These are phyloP conservation scores for Boletus insuetus DNA, from an alignment of 768 basidiomycete species.

Conservation along the genomic window DNA sequence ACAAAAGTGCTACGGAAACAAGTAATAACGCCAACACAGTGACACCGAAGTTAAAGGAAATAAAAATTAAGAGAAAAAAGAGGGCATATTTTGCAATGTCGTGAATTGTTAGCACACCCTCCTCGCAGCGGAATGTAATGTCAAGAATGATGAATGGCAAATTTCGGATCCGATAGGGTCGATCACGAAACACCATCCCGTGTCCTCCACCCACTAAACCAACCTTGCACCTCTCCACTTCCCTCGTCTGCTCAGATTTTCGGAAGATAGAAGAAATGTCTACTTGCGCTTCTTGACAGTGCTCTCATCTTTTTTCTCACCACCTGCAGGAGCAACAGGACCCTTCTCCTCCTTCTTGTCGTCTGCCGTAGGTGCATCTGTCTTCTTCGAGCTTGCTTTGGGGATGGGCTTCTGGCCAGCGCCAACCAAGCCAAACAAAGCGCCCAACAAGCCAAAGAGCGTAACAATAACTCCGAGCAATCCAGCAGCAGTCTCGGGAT, in stretches of 20 bases:
- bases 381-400: slow-evolving; percentile 73
- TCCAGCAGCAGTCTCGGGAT: slow-evolving; percentile 84
- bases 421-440: slow-evolving; percentile 76
- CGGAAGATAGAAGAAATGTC: slow-evolving; percentile 4
- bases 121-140: slow-evolving; percentile 7
- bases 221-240: not conserved
- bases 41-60: not conserved
- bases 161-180: not conserved
- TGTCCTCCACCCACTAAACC: slow-evolving; percentile 9
- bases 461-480: slow-evolving; percentile 73
- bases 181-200: slow-evolving; percentile 1
- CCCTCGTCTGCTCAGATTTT: slow-evolving; percentile 9
- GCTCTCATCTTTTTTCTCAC: slow-evolving; percentile 69
- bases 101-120: slow-evolving; percentile 6
- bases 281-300: slow-evolving; percentile 75
- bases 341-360: slow-evolving; percentile 65
- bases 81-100: not conserved
- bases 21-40: slow-evolving; percentile 6
- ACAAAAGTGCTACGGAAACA: slow-evolving; percentile 21
- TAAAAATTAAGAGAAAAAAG: slow-evolving; percentile 5
- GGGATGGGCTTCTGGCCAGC: slow-evolving; percentile 65
- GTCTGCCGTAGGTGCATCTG: slow-evolving; percentile 60
- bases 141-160: slow-evolving; percentile 7
- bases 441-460: slow-evolving; percentile 81
- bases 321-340: slow-evolving; percentile 71